Conservation (phyloP, 164 flowering plant genomes). For the Taxillus chinensis region DNA sequence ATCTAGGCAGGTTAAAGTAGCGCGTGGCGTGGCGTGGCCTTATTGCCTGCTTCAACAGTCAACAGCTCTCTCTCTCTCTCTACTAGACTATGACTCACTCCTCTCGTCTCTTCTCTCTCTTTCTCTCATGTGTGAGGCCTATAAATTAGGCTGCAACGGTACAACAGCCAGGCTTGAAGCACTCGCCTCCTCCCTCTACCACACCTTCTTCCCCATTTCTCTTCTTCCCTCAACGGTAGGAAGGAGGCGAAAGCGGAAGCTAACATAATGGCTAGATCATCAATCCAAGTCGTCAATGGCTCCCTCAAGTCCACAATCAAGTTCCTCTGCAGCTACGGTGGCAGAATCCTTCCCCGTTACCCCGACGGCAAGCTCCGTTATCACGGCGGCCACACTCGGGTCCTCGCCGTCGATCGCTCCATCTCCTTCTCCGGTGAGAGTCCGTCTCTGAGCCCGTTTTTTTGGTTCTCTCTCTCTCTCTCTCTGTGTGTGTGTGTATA, state of each 20-base stretch:
- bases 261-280: conserved; percentile 29
- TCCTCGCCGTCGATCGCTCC: conserved; percentile 71
- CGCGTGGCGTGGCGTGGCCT: conserved; percentile 17
- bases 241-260: neutral
- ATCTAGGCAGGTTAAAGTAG: conserved; percentile 22
- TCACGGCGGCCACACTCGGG: conserved; percentile 78
- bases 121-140: no score
- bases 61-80: conserved; percentile 5
- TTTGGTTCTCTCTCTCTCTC: neutral
- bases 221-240: neutral
- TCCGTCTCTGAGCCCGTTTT: neutral
- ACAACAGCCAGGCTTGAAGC: no score
- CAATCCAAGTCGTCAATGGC: conserved; percentile 11
- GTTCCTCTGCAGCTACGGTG: conserved; percentile 88
- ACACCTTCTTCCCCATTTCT: neutral
- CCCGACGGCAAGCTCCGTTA: conserved; percentile 94
- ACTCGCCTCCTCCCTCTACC: neutral
- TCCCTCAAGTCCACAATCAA: conserved; percentile 33
- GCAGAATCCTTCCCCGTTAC: conserved; percentile 79
- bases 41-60: conserved; percentile 8
- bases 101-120: no score
- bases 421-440: conserved; percentile 61
- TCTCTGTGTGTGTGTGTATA: neutral
- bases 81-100: neutral
- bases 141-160: no score